These are phyloP conservation scores for Rosa chinensis DNA, from an alignment of 306 rosid genomes.

Conservation along the genomic window DNA sequence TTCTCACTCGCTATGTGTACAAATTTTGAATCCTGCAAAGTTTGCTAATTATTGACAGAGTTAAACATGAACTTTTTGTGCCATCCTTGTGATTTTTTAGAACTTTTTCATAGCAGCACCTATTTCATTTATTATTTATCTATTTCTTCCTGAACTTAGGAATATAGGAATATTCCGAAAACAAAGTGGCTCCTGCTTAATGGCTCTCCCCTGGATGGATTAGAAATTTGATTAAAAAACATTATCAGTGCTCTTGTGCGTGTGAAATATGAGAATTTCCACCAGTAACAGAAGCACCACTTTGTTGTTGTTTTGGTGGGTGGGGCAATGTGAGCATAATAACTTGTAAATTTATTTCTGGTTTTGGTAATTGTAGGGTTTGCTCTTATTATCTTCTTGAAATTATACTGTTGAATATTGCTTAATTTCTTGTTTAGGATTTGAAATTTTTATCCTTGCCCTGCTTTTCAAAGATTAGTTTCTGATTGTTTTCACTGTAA, in stretches of 20 bases:
- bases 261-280: not conserved
- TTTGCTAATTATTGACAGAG: not conserved
- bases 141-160: not conserved
- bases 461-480: not conserved
- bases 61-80: not conserved
- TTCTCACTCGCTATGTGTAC: not conserved
- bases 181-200: not conserved
- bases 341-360: not conserved
- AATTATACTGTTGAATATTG: conserved; percentile 6
- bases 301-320: not conserved
- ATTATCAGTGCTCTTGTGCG: no score
- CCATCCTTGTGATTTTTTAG: not conserved
- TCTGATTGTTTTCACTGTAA: not conserved
- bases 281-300: not conserved
- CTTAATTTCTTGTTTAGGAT: conserved; percentile 2
- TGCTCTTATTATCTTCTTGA: not conserved
- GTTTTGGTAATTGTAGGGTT: not conserved
- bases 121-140: not conserved
- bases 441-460: not conserved
- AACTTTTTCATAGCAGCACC: not conserved
- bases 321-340: no score
- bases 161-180: not conserved
- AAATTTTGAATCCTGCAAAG: not conserved
- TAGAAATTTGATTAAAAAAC: no score
- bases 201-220: not conserved